phyloP scores from a whole-genome alignment of 2,329 filamentous ascomycete species.

The Microsporum canis region DNA sequence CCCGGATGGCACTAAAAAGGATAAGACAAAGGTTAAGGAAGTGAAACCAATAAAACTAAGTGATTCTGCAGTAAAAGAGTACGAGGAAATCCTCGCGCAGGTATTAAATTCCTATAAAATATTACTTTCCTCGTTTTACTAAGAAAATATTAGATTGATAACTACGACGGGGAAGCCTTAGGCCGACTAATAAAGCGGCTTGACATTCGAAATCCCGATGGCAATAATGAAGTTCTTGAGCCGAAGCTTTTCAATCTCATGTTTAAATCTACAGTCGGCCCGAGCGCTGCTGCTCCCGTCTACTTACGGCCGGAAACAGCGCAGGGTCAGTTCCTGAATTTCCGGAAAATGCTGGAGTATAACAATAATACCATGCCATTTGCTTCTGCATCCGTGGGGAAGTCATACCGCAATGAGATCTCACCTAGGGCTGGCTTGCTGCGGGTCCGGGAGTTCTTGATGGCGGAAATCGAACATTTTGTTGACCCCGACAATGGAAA shows the following conservation, averaged over 20 bases:
- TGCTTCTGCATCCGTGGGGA: conserved; percentile 91
- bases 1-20: conserved; percentile 57
- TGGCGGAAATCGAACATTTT: conserved; percentile 98
- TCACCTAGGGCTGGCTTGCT: conserved; percentile 84
- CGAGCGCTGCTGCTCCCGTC: conserved; percentile 73
- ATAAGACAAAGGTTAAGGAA: conserved; percentile 75
- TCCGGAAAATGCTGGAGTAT: conserved; percentile 90
- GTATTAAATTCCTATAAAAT: too few species aligned
- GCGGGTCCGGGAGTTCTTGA: conserved; percentile 90
- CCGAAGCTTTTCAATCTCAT: conserved; percentile 96
- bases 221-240: conserved; percentile 61
- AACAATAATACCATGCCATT: conserved; percentile 95
- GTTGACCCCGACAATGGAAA: conserved; percentile 92
- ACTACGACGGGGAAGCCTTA: conserved; percentile 79
- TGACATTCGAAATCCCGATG: conserved; percentile 78
- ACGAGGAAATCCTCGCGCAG: conserved; percentile 70
- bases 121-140: too few species aligned
- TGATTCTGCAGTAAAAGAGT: conserved; percentile 75
- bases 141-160: conserved; percentile 60
- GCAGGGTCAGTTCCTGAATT: conserved; percentile 96
- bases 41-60: conserved; percentile 72
- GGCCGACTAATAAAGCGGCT: conserved; percentile 82
- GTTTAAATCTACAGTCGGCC: conserved; percentile 93
- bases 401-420: conserved; percentile 97
- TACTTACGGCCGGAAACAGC: conserved; percentile 91